Conservation (phyloP, 2,329 filamentous ascomycete genomes). For the Penicillium sp. region DNA sequence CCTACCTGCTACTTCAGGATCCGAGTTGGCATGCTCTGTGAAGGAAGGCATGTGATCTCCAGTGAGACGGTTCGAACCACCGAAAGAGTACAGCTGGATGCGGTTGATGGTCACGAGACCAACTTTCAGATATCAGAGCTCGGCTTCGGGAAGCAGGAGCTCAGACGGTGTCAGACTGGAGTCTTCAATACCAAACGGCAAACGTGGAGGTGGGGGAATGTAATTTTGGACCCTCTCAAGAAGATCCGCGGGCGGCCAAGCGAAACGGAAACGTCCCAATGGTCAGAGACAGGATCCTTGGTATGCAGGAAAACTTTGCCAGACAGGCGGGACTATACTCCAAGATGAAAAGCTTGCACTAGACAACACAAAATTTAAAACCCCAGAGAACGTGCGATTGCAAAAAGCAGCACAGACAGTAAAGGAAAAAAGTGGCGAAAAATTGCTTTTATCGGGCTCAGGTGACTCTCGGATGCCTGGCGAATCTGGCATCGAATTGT, state of each 20-base stretch:
- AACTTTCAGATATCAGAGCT: background rate
- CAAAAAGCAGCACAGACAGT: background rate
- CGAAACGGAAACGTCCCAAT: conserved; percentile 19
- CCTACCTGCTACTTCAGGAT: conserved; percentile 33
- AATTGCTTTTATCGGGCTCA: conserved; percentile 22
- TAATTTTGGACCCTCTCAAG: background rate
- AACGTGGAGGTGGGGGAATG: conserved; percentile 17
- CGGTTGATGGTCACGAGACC: conserved; percentile 1
- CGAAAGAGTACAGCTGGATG: background rate
- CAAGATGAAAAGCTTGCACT: background rate
- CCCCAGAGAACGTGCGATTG: background rate
- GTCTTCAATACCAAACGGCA: background rate
- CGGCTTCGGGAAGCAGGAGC: background rate
- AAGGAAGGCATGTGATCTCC: conserved; percentile 31
- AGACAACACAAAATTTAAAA: background rate
- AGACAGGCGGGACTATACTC: background rate
- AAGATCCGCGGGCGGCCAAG: conserved; percentile 11
- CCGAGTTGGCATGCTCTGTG: conserved; percentile 24
- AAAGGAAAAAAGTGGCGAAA: conserved; percentile 19
- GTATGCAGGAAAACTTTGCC: conserved; percentile 4
- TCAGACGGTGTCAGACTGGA: background rate
- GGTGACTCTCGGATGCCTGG: conserved; percentile 20
- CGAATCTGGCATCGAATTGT: conserved; percentile 17
- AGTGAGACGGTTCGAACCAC: conserved; percentile 1
- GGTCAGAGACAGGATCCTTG: conserved; percentile 10